A percentile compares a stretch with the other conserved stretches of the same genome.
phyloP scores from a whole-genome alignment of 2,329 filamentous ascomycete genomes.

The Colletotrichum cuscutae region DNA sequence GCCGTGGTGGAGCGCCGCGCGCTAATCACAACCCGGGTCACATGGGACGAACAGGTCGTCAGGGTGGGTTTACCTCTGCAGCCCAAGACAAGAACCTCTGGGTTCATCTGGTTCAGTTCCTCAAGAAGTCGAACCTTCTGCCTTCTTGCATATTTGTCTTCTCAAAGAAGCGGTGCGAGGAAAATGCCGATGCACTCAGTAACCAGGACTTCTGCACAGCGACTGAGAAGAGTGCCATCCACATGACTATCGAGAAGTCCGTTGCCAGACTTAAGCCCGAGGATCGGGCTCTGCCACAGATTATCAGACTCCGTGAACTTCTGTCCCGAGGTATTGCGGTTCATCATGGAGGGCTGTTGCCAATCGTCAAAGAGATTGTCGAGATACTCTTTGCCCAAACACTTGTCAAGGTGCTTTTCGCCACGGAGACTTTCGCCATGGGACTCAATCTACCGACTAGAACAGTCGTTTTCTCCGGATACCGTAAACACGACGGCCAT shows the following conservation, averaged over 20 bases:
- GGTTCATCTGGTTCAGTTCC: slow-evolving; percentile 93
- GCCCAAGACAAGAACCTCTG: slow-evolving; percentile 96
- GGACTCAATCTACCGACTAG: slow-evolving; percentile 94
- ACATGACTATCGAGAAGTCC: slow-evolving; percentile 97
- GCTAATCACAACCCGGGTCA: slow-evolving; percentile 78
- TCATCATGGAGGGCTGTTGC: slow-evolving; percentile 92
- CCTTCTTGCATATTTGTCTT: slow-evolving; percentile 98
- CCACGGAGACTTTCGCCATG: slow-evolving; percentile 99
- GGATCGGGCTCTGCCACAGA: slow-evolving; percentile 90
- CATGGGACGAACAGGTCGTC: slow-evolving; percentile 87
- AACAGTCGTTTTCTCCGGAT: slow-evolving; percentile 97
- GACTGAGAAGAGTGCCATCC: slow-evolving; percentile 93
- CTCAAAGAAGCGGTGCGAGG: slow-evolving; percentile 96
- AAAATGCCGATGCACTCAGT: slow-evolving; percentile 93
- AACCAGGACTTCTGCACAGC: slow-evolving; percentile 97
- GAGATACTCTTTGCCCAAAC: slow-evolving; percentile 97
- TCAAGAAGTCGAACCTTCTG: slow-evolving; percentile 86
- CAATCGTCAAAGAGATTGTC: slow-evolving; percentile 97
- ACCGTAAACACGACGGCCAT: slow-evolving; percentile 94
- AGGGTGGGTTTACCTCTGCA: slow-evolving; percentile 86
- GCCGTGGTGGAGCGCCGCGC: slow-evolving; percentile 66
- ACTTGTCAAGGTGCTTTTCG: slow-evolving; percentile 95
- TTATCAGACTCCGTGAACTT: slow-evolving; percentile 86
- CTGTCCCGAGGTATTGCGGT: slow-evolving; percentile 91
- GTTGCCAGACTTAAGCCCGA: slow-evolving; percentile 91